Base-by-base conservation (phyloP, 345 rosid species). In the Ricinus communis region DNA sequence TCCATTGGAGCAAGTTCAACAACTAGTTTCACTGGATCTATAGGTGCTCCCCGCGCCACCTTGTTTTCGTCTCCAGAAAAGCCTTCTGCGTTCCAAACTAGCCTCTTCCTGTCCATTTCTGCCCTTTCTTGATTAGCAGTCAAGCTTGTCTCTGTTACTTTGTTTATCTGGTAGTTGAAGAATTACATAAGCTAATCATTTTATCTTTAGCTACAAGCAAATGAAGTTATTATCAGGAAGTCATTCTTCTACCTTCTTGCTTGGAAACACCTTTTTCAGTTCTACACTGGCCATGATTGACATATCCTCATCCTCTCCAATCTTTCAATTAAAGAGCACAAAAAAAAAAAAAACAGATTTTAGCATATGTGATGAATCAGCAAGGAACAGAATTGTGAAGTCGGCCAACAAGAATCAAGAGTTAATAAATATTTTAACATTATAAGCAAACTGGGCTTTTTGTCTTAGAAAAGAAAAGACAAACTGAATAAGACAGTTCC, bases 1-100 rank as follows among this genome's bases (percentile, higher is more conserved):
- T 93, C 98, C 98, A 93, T 93, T 1, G 95, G 95, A 21, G 81
- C 86, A 13, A 93, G 91, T 72, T 90, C 94, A 59, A 90, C 86
- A 33, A 83, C 86, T 74, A 90, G 88, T 74, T 74, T 79, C 16
- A 52, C 73, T 19, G 96, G 88, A 79, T 88, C 90, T 8, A 90
- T 82, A 6, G 79, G 77, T 52, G 82, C 82, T 61, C 98, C 98
- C 64, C 98, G 81, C 64, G 49, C 79, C 18, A 74, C 80, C 68
- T 69, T 74, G 15, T 75, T 13, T 71, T 76, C 87, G 25, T 55
- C 56, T 27, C 33, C 78, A 0, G 65, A 50, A 24, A 84, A 80
- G 30, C 88, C 89, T 64, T 88, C 86, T 43, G 84, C 88, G 72
- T 86, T 86, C 98, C 98, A 93, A 51, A 74, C 87, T 58, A 93